Conservation (phyloP, 192 early-diverging fungal genomes). For the Coemansia sp. region DNA sequence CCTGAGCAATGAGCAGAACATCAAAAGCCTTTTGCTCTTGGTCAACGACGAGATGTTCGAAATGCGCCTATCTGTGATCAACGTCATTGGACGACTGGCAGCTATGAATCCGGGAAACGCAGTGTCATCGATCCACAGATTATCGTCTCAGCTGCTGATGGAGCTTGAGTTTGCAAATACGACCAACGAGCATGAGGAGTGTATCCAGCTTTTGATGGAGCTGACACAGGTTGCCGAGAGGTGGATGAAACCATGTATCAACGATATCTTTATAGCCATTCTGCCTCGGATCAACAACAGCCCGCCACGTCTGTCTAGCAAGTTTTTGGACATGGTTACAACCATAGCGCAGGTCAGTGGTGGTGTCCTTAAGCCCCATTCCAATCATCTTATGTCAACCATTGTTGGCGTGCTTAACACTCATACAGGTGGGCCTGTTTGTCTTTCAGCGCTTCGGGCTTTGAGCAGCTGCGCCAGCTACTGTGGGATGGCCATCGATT, state of each 20-base stretch:
- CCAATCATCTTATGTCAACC: constrained; percentile 78
- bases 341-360: constrained; percentile 81
- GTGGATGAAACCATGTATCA: constrained; percentile 88
- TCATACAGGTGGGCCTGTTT: constrained; percentile 78
- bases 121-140: constrained; percentile 85
- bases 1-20: constrained; percentile 87
- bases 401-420: constrained; percentile 90
- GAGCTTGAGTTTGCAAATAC: constrained; percentile 87
- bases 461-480: constrained; percentile 83
- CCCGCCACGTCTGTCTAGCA: constrained; percentile 65
- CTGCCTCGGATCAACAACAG: constrained; percentile 80
- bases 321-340: constrained; percentile 61
- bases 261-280: constrained; percentile 81
- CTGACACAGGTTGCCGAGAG: constrained; percentile 76
- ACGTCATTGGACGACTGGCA: constrained; percentile 84
- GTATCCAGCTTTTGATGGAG: constrained; percentile 66
- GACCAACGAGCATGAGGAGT: constrained; percentile 44
- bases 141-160: constrained; percentile 82
- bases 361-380: constrained; percentile 77
- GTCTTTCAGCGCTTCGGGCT: constrained; percentile 85
- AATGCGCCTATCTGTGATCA: constrained; percentile 79
- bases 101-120: constrained; percentile 90
- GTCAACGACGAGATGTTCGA: constrained; percentile 91
- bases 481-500: constrained; percentile 87
- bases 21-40: constrained; percentile 83